These are phyloP conservation scores for Nitzschia palea DNA, from an alignment of 108 stramenopile genomes.

Conservation along the genomic window DNA sequence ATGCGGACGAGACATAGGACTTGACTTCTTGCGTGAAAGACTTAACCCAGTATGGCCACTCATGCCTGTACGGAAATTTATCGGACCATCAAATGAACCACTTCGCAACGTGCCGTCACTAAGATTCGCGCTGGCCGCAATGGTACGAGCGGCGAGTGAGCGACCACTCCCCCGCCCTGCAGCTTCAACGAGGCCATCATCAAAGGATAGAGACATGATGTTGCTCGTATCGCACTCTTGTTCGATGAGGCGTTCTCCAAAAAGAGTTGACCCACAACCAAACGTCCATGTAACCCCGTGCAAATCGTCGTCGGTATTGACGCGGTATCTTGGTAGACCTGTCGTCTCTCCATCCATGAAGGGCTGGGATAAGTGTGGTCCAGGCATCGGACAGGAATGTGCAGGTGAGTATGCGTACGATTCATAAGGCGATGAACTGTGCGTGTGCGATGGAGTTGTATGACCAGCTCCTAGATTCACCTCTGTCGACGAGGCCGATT, in stretches of 20 bases:
- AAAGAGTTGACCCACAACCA: slow-evolving; percentile 36
- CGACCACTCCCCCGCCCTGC: neutral
- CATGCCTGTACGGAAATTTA: slow-evolving; percentile 59
- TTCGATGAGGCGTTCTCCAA: slow-evolving; percentile 41
- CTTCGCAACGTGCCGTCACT: slow-evolving; percentile 17
- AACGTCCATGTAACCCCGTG: slow-evolving; percentile 23
- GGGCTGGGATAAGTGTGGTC: slow-evolving; percentile 18
- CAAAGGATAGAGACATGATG: slow-evolving; percentile 19
- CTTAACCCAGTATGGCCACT: slow-evolving; percentile 44
- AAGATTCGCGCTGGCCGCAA: neutral
- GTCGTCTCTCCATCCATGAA: slow-evolving; percentile 30
- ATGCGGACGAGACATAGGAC: slow-evolving; percentile 5
- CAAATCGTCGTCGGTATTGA: slow-evolving; percentile 33
- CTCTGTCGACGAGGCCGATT: slow-evolving; percentile 24
- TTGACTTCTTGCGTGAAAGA: slow-evolving; percentile 16
- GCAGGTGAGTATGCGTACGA: slow-evolving; percentile 30
- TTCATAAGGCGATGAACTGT: neutral
- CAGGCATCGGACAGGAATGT: slow-evolving; percentile 38
- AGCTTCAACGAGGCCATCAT: slow-evolving; percentile 17
- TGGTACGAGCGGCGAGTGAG: slow-evolving; percentile 8
- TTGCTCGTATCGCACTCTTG: slow-evolving; percentile 4
- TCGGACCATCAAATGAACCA: slow-evolving; percentile 36
- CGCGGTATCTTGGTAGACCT: slow-evolving; percentile 33
- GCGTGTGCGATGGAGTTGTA: slow-evolving; percentile 20
- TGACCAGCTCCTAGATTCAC: slow-evolving; percentile 21